Conservation (phyloP, 2,329 filamentous ascomycete species). For the Epichloe uncinata region DNA sequence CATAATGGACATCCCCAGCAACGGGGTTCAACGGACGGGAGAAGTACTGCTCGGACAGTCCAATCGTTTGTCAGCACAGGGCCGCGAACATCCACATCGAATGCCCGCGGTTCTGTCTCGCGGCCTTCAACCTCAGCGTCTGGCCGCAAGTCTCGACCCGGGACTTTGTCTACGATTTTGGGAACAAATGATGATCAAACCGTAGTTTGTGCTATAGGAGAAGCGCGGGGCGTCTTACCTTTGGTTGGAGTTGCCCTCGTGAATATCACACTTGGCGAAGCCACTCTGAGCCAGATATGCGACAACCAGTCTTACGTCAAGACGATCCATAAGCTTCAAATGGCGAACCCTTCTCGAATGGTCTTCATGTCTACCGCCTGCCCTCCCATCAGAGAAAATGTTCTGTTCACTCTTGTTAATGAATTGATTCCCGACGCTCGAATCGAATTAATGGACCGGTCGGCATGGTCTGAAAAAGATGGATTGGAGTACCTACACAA, state of each 20-base stretch:
- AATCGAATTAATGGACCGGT: slow-evolving; percentile 49
- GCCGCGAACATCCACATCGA: slow-evolving; percentile 4
- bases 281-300: slow-evolving; percentile 76
- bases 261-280: slow-evolving; percentile 75
- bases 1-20: background rate
- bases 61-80: slow-evolving; percentile 9
- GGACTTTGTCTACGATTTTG: slow-evolving; percentile 23
- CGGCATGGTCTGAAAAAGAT: slow-evolving; percentile 68
- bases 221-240: slow-evolving; percentile 76
- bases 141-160: slow-evolving; percentile 30
- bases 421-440: slow-evolving; percentile 30
- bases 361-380: slow-evolving; percentile 62
- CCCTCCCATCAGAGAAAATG: slow-evolving; percentile 53
- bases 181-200: slow-evolving; percentile 45
- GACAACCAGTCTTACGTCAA: slow-evolving; percentile 87
- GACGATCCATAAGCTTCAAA: slow-evolving; percentile 73
- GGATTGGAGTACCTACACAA: slow-evolving; percentile 68
- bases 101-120: background rate
- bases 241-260: slow-evolving; percentile 78
- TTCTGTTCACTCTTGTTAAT: slow-evolving; percentile 59
- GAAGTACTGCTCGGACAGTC: slow-evolving; percentile 4
- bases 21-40: background rate
- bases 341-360: slow-evolving; percentile 69
- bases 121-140: slow-evolving; percentile 25
- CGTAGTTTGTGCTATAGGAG: slow-evolving; percentile 77